Conservation (phyloP, 768 basidiomycete species). For the Trametes maxima region DNA sequence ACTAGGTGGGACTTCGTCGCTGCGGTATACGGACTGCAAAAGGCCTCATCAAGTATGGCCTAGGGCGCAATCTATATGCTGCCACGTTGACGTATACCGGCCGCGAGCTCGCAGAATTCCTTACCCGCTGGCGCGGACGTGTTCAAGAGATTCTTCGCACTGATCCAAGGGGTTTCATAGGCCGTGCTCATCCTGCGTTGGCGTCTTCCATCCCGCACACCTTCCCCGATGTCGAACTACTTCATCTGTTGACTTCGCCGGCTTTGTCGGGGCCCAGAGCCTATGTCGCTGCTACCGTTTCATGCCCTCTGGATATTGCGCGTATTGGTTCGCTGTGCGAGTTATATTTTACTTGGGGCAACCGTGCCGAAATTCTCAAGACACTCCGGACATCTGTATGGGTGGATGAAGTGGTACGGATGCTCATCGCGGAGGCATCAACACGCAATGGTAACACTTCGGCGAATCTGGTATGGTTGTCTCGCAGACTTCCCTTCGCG, state of each 20-base stretch:
- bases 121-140: background rate
- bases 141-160: background rate
- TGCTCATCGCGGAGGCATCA: background rate
- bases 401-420: background rate
- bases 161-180: background rate
- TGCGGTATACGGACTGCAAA: background rate
- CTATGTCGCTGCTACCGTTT: background rate
- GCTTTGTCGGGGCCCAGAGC: background rate
- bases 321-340: background rate
- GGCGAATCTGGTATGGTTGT: background rate
- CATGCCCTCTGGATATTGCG: background rate
- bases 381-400: background rate
- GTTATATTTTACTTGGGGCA: constrained; percentile 4
- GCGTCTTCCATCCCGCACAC: background rate
- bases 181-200: background rate
- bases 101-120: background rate
- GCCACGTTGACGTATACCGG: background rate
- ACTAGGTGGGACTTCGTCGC: background rate
- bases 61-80: background rate
- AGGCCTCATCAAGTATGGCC: background rate
- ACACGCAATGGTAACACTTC: background rate
- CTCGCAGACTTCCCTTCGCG: too few relatives aligned
- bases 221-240: background rate
- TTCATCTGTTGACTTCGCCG: background rate
- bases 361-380: background rate